phyloP scores from a whole-genome alignment of 208 protist genomes.

The Crithidia acanthocephali region DNA sequence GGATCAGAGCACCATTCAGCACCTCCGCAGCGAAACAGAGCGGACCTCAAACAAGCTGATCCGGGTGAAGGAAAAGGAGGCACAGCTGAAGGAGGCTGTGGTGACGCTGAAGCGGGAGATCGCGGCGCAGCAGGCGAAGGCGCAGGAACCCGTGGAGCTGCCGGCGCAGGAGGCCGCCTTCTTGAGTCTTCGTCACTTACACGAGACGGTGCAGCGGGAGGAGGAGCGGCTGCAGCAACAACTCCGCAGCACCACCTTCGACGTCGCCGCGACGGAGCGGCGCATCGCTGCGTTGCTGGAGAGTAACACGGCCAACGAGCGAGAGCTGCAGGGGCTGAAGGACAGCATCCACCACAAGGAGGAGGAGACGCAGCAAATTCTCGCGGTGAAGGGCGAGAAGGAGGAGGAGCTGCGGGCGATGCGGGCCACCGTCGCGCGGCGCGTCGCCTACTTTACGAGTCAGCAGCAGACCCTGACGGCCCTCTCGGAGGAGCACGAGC shows the following conservation, averaged over 20 bases:
- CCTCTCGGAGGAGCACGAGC: slow-evolving; percentile 58
- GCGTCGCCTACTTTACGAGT: slow-evolving; percentile 35
- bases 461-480: slow-evolving; percentile 59
- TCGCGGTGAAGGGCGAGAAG: slow-evolving; percentile 66
- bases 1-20: slow-evolving; percentile 95
- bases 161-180: slow-evolving; percentile 95
- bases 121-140: slow-evolving; percentile 87
- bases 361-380: slow-evolving; percentile 61
- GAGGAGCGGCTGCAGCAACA: slow-evolving; percentile 80
- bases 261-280: slow-evolving; percentile 48
- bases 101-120: slow-evolving; percentile 94
- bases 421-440: slow-evolving; percentile 59
- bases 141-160: slow-evolving; percentile 88
- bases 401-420: slow-evolving; percentile 82
- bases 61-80: slow-evolving; percentile 94
- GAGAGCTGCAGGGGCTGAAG: slow-evolving; percentile 49
- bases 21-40: slow-evolving; percentile 94
- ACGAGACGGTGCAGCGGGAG: slow-evolving; percentile 94
- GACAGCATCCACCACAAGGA: slow-evolving; percentile 54
- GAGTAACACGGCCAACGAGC: slow-evolving; percentile 51
- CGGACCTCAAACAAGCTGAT: slow-evolving; percentile 95
- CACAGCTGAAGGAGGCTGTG: slow-evolving; percentile 94
- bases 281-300: slow-evolving; percentile 56
- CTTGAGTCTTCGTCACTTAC: slow-evolving; percentile 90
- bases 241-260: slow-evolving; percentile 50